Evolutionary conservation across 129 eudicot genomes (phyloP).

Genomic region (Chrysanthemum lavandulifolium): DNA sequence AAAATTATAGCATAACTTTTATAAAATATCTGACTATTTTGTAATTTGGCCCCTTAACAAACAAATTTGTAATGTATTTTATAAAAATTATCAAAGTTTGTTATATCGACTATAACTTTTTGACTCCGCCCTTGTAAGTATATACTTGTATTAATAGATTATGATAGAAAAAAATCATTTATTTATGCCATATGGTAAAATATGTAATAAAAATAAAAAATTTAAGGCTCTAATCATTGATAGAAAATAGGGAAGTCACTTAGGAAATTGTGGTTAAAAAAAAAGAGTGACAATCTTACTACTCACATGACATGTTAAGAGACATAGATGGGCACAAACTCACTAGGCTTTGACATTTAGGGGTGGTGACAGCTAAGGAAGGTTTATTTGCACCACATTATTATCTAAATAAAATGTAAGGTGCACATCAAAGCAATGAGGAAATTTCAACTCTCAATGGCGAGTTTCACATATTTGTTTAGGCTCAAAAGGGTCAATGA

Average conservation of each 20-base stretch:
- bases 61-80: no score
- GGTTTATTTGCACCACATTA: constrained; percentile 23
- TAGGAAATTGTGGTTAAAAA: constrained; percentile 2
- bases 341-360: constrained; percentile 33
- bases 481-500: constrained; percentile 13
- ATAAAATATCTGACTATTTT: no score
- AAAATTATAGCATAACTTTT: no score
- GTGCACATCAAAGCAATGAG: constrained; percentile 13
- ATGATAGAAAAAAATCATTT: no score
- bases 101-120: no score
- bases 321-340: constrained; percentile 18
- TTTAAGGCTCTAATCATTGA: not conserved
- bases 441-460: constrained; percentile 15
- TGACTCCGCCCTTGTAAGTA: no score
- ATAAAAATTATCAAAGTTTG: no score
- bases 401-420: constrained; percentile 18
- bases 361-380: constrained; percentile 15
- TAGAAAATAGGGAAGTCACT: not conserved
- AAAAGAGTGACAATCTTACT: constrained; percentile 14
- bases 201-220: no score
- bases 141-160: no score
- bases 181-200: no score
- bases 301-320: constrained; percentile 19
- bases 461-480: constrained; percentile 12
- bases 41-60: no score